A percentile compares a stretch with the other conserved stretches of the same genome.
These are phyloP conservation scores for Plantago coronopus DNA, from an alignment of 305 asterid species.

Conservation along the genomic window DNA sequence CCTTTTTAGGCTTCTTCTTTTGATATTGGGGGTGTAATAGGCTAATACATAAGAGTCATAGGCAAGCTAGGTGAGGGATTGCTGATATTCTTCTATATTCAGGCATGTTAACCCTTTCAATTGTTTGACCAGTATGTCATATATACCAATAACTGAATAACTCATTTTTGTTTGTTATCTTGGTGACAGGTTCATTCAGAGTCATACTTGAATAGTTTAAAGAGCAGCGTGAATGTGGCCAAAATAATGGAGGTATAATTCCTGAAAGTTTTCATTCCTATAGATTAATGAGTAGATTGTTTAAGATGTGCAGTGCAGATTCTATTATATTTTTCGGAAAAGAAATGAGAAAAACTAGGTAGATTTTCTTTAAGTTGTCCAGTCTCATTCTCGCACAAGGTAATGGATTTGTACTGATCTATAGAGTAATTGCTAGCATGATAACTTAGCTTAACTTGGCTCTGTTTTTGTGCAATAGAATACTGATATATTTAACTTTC, in stretches of 20 bases:
- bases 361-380: neutral
- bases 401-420: neutral
- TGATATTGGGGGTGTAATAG: no score
- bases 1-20: no score
- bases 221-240: slow-evolving; percentile 66
- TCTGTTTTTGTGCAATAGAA: no score
- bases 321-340: neutral
- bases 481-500: neutral
- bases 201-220: slow-evolving; percentile 67
- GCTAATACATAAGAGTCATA: no score
- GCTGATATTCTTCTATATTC: no score
- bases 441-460: no score
- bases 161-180: slow-evolving; percentile 18
- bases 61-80: no score
- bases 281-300: no score
- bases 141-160: neutral
- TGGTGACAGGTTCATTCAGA: slow-evolving; percentile 85
- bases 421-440: neutral
- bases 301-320: no score
- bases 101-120: no score
- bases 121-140: no score
- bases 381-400: neutral
- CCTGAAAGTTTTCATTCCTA: neutral
- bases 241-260: slow-evolving; percentile 68
- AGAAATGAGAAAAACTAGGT: neutral